Evolutionary conservation across 768 basidiomycete genomes (phyloP), one percentile per base, ranked within the genome.

Genomic region (Coprinellus aureogranulatus): DNA sequence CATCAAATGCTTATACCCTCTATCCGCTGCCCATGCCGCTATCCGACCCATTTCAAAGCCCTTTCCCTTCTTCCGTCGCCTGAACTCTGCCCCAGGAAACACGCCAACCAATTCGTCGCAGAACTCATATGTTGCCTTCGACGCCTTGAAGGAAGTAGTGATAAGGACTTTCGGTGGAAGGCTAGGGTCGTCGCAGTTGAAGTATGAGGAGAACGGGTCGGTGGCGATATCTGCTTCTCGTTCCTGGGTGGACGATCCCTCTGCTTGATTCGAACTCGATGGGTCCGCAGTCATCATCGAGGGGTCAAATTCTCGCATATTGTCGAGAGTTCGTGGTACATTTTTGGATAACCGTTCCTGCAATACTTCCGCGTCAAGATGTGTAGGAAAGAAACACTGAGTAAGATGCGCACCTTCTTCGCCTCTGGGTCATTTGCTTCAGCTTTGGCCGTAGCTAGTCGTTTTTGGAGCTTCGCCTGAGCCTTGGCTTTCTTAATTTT

Each of bases 11-110:
- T 88, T 89, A 68, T 92, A 99, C 2, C 89, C 89, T 65, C 97
- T 77, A 41, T 86, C 88, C 12, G 89, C 88, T 22, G 94, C 94
- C 97, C 97, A 99, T 2, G 89, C 84, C 28, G 95, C 91, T 66
- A 98, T 91, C 59, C 87, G 78, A 0, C 95, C 95, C 64, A 96
- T 75, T 73, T 96, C 94, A 65, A 91, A 96, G 0, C 91, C 92
- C 63, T 91, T 88, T 1, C 92, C 91, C 68, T 90, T 93, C 65
- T 90, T 91, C 62, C 95, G 76, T 59, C 86, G 81, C 54, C 92
- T 85, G 64, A 93, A 92, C 67, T 97, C 92, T 1, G 92, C 91
- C 16, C 95, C 95, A 25, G 95, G 95, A 68, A 93, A 96, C 30
- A 98, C 76, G 2, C 87, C 90, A 9, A 89, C 85, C 20, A 98